Evolutionary conservation across 83 land plant genomes (phyloP).

Genomic region (Picea abies): DNA sequence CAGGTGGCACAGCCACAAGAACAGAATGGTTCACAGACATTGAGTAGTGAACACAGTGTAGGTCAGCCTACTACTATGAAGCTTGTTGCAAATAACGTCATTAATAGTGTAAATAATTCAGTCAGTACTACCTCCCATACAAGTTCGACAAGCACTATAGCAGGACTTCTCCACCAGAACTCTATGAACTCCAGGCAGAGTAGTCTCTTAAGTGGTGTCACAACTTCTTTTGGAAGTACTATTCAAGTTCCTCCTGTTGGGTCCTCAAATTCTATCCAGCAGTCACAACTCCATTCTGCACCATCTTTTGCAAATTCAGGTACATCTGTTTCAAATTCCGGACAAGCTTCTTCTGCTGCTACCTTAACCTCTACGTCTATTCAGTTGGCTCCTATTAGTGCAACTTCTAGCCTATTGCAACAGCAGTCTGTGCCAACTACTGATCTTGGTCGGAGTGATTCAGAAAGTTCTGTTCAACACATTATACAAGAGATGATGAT

Average conservation of each 20-base stretch:
- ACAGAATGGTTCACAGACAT: slow-evolving; percentile 23
- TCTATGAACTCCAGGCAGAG: slow-evolving; percentile 58
- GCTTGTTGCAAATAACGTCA: slow-evolving; percentile 43
- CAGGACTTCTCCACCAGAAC: slow-evolving; percentile 59
- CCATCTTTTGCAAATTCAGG: slow-evolving; percentile 60
- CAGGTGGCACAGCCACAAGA: slow-evolving; percentile 38
- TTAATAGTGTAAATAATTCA: slow-evolving; percentile 40
- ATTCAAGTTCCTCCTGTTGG: slow-evolving; percentile 59
- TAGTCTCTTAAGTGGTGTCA: slow-evolving; percentile 38
- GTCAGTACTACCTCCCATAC: slow-evolving; percentile 22
- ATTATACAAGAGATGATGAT: slow-evolving; percentile 68
- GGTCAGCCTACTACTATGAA: slow-evolving; percentile 29
- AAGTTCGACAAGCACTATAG: slow-evolving; percentile 31
- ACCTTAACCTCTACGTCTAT: slow-evolving; percentile 25
- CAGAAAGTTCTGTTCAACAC: slow-evolving; percentile 55
- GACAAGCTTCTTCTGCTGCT: slow-evolving; percentile 27
- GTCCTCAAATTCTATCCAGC: slow-evolving; percentile 47
- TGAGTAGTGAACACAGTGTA: slow-evolving; percentile 42
- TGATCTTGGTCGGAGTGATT: slow-evolving; percentile 49
- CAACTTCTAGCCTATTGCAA: slow-evolving; percentile 42
- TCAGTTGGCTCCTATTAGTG: slow-evolving; percentile 28
- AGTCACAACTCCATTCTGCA: slow-evolving; percentile 33
- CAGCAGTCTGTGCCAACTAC: slow-evolving; percentile 32
- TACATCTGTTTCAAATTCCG: slow-evolving; percentile 46
- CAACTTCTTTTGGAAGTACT: slow-evolving; percentile 35